phyloP scores from a whole-genome alignment of 2,329 filamentous ascomycete genomes.

The Stylonectria norvegica region DNA sequence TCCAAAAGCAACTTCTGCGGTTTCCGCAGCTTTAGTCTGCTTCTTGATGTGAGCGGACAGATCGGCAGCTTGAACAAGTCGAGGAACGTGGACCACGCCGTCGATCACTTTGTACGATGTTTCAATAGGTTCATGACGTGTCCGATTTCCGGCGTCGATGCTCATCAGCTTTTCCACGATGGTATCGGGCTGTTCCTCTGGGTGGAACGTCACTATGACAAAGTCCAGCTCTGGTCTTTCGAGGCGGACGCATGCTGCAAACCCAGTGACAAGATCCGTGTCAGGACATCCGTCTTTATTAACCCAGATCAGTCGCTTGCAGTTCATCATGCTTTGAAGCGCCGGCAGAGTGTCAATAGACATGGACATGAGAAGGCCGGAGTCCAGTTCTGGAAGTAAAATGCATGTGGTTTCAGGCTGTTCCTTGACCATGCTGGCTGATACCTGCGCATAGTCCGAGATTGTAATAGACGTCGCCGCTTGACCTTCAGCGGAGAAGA shows the following conservation, averaged over 20 bases:
- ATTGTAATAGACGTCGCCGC: too few relatives aligned
- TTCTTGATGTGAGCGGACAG: not conserved
- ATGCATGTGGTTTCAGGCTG: not conserved
- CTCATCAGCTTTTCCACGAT: not conserved
- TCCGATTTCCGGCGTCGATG: not conserved
- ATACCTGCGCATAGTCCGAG: not conserved
- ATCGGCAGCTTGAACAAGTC: not conserved
- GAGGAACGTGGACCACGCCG: not conserved
- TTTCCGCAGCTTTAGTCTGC: not conserved
- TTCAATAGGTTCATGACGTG: too few relatives aligned
- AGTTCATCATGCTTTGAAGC: not conserved
- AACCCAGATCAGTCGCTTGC: not conserved
- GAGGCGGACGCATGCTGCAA: not conserved
- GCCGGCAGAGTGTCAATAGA: not conserved
- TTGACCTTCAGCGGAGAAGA: too few relatives aligned
- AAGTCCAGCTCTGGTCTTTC: conserved; percentile 10
- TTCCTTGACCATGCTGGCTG: not conserved
- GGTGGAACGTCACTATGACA: conserved; percentile 22
- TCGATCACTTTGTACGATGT: not conserved
- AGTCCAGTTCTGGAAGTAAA: not conserved
- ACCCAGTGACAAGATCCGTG: not conserved
- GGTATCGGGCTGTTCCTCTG: not conserved
- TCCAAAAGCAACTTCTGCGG: not conserved
- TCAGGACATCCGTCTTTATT: not conserved
- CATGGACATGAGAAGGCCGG: not conserved